Conservation (phyloP, 768 basidiomycete genomes). For the Mycena galopus region DNA sequence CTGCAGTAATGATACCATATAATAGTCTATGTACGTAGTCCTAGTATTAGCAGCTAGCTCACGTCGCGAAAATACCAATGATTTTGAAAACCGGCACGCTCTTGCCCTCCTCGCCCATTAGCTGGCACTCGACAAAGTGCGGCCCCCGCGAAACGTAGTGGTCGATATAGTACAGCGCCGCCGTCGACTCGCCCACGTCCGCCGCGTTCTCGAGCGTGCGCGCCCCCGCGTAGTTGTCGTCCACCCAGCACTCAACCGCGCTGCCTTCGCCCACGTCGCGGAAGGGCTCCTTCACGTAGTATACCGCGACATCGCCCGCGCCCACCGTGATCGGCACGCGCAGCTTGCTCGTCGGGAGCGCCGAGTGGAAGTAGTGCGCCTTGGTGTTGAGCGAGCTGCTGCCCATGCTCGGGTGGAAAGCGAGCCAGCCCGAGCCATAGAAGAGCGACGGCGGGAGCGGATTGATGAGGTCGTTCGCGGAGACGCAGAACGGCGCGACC, state of each 20-base stretch:
- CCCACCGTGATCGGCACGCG: constrained; percentile 87
- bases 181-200: constrained; percentile 69
- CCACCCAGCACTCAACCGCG: constrained; percentile 94
- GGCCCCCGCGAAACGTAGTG: constrained; percentile 86
- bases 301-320: constrained; percentile 93
- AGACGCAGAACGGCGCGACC: constrained; percentile 91
- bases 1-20: constrained; percentile 20
- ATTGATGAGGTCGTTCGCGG: constrained; percentile 98
- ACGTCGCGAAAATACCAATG: constrained; percentile 90
- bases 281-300: constrained; percentile 85
- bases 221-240: constrained; percentile 90
- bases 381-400: constrained; percentile 65
- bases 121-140: constrained; percentile 93
- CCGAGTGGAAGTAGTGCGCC: constrained; percentile 95
- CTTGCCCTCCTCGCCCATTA: constrained; percentile 89
- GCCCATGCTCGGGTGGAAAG: constrained; percentile 72
- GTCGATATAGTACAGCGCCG: constrained; percentile 90
- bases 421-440: constrained; percentile 93
- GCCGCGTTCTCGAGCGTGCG: constrained; percentile 84
- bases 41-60: constrained; percentile 28
- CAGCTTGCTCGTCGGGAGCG: constrained; percentile 83
- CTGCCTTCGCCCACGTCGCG: constrained; percentile 71
- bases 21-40: constrained; percentile 23
- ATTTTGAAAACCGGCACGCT: constrained; percentile 89
- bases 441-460: constrained; percentile 95